phyloP scores from a whole-genome alignment of 129 eudicot genomes.

The Tanacetum coccineum region DNA sequence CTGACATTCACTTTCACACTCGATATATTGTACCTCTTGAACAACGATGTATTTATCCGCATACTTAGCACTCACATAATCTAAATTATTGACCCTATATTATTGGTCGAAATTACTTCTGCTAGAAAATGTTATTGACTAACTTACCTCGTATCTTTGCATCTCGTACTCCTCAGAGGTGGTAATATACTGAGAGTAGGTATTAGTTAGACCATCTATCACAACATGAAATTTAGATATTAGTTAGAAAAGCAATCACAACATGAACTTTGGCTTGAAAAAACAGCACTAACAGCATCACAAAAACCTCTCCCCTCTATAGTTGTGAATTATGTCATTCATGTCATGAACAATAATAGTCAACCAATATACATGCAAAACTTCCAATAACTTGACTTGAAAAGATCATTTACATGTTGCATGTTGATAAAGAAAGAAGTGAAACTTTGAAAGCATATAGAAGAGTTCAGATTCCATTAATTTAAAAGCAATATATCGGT shows the following conservation, averaged over 20 bases:
- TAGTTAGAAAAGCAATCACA: too few species aligned
- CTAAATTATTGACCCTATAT: too few species aligned
- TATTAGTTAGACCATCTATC: constrained; percentile 90
- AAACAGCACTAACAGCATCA: constrained; percentile 78
- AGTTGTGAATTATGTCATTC: constrained; percentile 79
- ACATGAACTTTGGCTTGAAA: constrained; percentile 62
- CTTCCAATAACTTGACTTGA: not conserved
- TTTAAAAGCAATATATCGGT: too few species aligned
- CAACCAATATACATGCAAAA: constrained; percentile 5
- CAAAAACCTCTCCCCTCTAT: constrained; percentile 99
- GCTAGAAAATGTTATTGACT: not conserved
- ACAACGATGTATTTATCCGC: too few species aligned
- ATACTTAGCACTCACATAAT: too few species aligned
- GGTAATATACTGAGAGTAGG: constrained; percentile 89
- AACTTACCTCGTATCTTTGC: constrained; percentile 92
- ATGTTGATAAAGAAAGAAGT: too few species aligned
- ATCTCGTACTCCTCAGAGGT: constrained; percentile 83
- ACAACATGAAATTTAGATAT: too few species aligned
- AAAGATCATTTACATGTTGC: too few species aligned
- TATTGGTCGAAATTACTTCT: not conserved
- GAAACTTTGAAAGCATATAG: too few species aligned
- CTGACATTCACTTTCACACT: too few species aligned
- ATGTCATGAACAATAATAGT: constrained; percentile 7
- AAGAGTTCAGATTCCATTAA: too few species aligned
- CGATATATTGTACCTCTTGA: too few species aligned